Evolutionary conservation across 139 green algal genomes (phyloP), one percentile per base, ranked within the genome.

Genomic region (Tetraselmis chui): DNA sequence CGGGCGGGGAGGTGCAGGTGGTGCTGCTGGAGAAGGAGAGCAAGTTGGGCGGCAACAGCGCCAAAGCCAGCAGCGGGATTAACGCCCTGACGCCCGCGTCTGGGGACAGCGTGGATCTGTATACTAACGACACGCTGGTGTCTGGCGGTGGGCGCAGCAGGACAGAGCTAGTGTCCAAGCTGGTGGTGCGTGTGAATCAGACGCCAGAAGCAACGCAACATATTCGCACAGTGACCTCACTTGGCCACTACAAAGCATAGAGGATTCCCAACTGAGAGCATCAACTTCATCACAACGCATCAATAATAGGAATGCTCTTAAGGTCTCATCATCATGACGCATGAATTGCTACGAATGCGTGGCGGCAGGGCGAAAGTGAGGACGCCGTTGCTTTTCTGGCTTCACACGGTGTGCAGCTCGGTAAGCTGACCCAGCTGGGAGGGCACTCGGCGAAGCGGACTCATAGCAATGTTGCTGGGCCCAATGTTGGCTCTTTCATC

Each of bases 41-140:
- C 1, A 79, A 83, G n/a, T 25, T 89, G 24, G 92, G 92, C 11
- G 92, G 92, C 76, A 96, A 96, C 87, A 93, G 85, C 79, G 82
- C 83, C 24, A 94, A 94, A 74, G 91, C 93, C 22, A 91, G 84
- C 77, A 89, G 78, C 58, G 93, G 93, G 58, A 95, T 97, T 29
- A 95, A 94, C 82, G 91, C 86, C 31, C 76, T 95, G 0, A 85
- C 85, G 1, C 76, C 75, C 11, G 28, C 75, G 0, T 32, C 80
- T 5, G 82, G 78, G 22, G 88, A 92, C 76, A 84, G 28, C 2
- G 29, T 80, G 1, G 78, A 84, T 30, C 29, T 85, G 22, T 95
- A 92, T 80, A 29, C 77, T 0, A 29, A 77, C 0, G 92, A 96
- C 85, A 91, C 87, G 0, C 26, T 87, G 18, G 67, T 31, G 1